These are phyloP conservation scores for Aureobasidium mangrovei DNA, from an alignment of 2,329 filamentous ascomycete species.

Conservation along the genomic window DNA sequence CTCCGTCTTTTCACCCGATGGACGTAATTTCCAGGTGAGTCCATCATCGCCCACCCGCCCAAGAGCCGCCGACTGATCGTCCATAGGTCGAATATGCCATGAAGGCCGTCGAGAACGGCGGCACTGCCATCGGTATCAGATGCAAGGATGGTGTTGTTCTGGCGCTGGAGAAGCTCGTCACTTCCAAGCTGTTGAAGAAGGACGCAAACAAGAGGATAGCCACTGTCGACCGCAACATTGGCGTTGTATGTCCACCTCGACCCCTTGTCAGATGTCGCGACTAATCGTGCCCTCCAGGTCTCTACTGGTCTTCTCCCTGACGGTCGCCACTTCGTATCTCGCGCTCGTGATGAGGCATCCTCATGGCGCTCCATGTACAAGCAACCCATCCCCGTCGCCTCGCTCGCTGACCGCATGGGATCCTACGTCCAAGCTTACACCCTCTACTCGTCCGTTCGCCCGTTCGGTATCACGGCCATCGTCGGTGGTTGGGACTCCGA, in stretches of 20 bases:
- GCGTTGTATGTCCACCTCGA: conserved; percentile 59
- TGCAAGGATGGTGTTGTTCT: conserved; percentile 96
- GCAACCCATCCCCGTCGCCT: conserved; percentile 78
- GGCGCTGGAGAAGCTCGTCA: conserved; percentile 91
- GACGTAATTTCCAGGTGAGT: conserved; percentile 88
- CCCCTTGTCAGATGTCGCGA: not conserved
- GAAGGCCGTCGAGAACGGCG: conserved; percentile 96
- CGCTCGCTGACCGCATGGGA: conserved; percentile 87
- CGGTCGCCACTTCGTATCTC: conserved; percentile 86
- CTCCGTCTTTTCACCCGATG: conserved; percentile 98
- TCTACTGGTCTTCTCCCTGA: conserved; percentile 92
- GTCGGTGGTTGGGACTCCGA: conserved; percentile 90
- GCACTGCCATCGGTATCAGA: conserved; percentile 89
- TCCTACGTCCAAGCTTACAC: conserved; percentile 96
- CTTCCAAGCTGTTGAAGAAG: conserved; percentile 89
- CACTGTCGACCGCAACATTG: conserved; percentile 86
- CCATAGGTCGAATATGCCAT: conserved; percentile 80
- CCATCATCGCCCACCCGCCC: not conserved
- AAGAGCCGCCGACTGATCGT: not conserved
- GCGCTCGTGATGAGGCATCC: conserved; percentile 86
- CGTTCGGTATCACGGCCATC: conserved; percentile 94
- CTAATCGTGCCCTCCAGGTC: conserved; percentile 49
- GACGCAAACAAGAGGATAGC: conserved; percentile 96
- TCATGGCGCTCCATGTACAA: conserved; percentile 93
- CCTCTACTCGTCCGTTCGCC: conserved; percentile 90